These are phyloP conservation scores for Zymoseptoria crescenta DNA, from an alignment of 2,329 filamentous ascomycete species.

Conservation along the genomic window DNA sequence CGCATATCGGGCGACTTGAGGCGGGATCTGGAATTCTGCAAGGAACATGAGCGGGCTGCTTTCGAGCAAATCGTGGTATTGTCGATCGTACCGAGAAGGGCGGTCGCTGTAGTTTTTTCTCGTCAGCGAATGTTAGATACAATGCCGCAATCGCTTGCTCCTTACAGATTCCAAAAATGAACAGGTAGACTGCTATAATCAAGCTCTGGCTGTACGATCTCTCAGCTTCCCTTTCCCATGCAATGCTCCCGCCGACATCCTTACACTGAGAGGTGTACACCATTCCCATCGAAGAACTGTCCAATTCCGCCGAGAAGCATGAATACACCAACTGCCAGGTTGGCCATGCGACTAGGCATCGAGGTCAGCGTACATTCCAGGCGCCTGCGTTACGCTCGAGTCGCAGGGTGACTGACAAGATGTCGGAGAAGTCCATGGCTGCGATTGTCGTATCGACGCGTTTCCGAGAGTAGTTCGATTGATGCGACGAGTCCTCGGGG, in stretches of 20 bases:
- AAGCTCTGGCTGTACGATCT: constrained; percentile 51
- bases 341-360: constrained; percentile 73
- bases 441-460: neutral
- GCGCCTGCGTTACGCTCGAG: constrained; percentile 2
- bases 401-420: constrained; percentile 59
- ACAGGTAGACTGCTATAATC: constrained; percentile 78
- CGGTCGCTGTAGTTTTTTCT: constrained; percentile 47
- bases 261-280: constrained; percentile 39
- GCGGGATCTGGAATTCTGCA: constrained; percentile 84
- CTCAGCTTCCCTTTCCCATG: neutral
- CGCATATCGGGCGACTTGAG: constrained; percentile 85
- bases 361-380: constrained; percentile 10
- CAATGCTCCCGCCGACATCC: constrained; percentile 20
- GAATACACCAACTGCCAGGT: constrained; percentile 77
- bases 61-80: neutral
- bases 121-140: neutral
- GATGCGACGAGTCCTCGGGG: neutral
- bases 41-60: constrained; percentile 5
- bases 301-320: constrained; percentile 79
- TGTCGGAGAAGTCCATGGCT: constrained; percentile 85
- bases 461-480: neutral
- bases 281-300: constrained; percentile 53
- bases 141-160: neutral
- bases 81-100: constrained; percentile 37
- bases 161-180: constrained; percentile 81